Evolutionary conservation across 2,329 filamentous ascomycete species (phyloP).

Genomic region (Trichoderma sp.): DNA sequence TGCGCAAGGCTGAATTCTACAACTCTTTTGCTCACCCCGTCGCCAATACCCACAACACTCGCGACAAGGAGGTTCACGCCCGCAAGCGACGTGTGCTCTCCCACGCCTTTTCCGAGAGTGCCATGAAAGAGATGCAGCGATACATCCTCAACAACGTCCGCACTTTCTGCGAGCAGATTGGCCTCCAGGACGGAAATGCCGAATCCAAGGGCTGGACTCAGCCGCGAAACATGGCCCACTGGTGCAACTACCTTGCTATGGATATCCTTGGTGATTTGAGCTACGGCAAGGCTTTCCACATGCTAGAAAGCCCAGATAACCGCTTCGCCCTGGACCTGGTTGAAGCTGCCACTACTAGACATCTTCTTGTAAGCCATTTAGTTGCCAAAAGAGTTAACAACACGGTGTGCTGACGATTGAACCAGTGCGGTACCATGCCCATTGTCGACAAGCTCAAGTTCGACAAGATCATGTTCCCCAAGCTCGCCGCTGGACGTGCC

Average conservation of each 20-base stretch:
- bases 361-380: slow-evolving; percentile 58
- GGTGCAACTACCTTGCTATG: slow-evolving; percentile 62
- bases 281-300: slow-evolving; percentile 61
- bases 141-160: slow-evolving; percentile 64
- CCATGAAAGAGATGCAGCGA: slow-evolving; percentile 65
- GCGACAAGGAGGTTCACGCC: slow-evolving; percentile 66
- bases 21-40: slow-evolving; percentile 68
- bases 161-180: slow-evolving; percentile 62
- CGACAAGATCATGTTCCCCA: slow-evolving; percentile 65
- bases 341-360: slow-evolving; percentile 64
- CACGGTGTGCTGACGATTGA: not conserved
- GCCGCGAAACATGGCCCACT: slow-evolving; percentile 61
- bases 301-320: slow-evolving; percentile 58
- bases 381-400: not conserved
- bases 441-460: slow-evolving; percentile 63
- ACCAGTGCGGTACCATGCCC: slow-evolving; percentile 68
- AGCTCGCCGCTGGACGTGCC: slow-evolving; percentile 63
- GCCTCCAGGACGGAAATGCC: slow-evolving; percentile 37
- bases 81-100: slow-evolving; percentile 69
- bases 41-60: slow-evolving; percentile 70
- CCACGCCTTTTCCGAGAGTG: slow-evolving; percentile 67
- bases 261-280: slow-evolving; percentile 60
- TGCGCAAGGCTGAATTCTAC: slow-evolving; percentile 70
- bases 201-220: slow-evolving; percentile 56
- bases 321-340: slow-evolving; percentile 66